Base-by-base conservation (phyloP, 2,329 filamentous ascomycete genomes). In the Trichophyton schoenleinii region DNA sequence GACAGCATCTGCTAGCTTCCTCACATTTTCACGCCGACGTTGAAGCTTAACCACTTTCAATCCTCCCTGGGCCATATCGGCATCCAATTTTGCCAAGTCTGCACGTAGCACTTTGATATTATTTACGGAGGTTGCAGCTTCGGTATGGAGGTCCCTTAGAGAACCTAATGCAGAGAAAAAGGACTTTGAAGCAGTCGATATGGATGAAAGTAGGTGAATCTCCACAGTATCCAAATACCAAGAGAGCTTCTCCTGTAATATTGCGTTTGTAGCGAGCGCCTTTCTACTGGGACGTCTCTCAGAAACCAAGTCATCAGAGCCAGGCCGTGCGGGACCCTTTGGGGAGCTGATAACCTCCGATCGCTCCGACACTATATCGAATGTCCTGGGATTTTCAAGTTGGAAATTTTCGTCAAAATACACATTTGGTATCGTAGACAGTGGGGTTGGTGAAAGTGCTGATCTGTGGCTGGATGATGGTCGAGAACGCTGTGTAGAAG, bases 191-290 rank as follows among this genome's bases (percentile, higher is more conserved):
- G 94, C 94, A 0, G 89, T 91, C 1, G 92, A 97, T 64, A 99
- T 99, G 0, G 91, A 96, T 36, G 89, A 90, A 67, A 99, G 96
- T 6, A 99, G 79, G 71, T 99, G 94, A 60, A 99, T 90, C 72
- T 99, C 94, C 22, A 99, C 91, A 0, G 94, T 99, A 72, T 99
- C 94, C 91, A 99, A 96, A 73, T 99, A 99, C 94, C 94, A 99
- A 0, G 94, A 97, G 11, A 99, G 79, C 74, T 99, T 99, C 74
- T 99, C 94, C 72, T 99, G 94, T 41, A 99, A 74, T 62, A 99
- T 99, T 0, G 94, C 94, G 74, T 99, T 99, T 0, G 91, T 96
- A 6, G 92, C 92, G 31, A 99, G 79, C 0, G 89, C 88, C 72
- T 96, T 97, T 63, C 92, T 83, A 7, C 79, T 62, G 2, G 61